These are phyloP conservation scores for Sclerotinia trifoliorum DNA, from an alignment of 2,329 filamentous ascomycete genomes.

Conservation along the genomic window DNA sequence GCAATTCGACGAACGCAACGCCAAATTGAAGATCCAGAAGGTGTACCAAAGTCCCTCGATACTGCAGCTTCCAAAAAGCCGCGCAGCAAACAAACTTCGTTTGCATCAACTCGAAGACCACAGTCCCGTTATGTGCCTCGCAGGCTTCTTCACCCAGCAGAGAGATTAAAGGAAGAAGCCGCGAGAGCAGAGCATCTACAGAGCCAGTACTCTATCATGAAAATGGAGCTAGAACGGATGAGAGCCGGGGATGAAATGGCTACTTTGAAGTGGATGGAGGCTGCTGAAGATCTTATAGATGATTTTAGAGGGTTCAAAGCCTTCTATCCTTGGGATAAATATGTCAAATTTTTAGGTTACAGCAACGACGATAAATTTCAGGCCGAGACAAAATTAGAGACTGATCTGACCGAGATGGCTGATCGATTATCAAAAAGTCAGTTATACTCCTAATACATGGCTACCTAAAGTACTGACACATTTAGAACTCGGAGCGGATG, in stretches of 20 bases:
- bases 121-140: constrained; percentile 16
- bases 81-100: constrained; percentile 5
- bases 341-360: constrained; percentile 55
- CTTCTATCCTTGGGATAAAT: constrained; percentile 67
- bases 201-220: constrained; percentile 44
- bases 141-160: constrained; percentile 32
- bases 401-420: constrained; percentile 36
- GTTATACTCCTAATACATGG: constrained; percentile 18
- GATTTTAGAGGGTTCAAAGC: constrained; percentile 63
- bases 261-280: constrained; percentile 53
- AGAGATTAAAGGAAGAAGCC: constrained; percentile 43
- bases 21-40: constrained; percentile 50
- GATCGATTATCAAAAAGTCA: constrained; percentile 36
- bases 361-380: constrained; percentile 27
- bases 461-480: constrained; percentile 24
- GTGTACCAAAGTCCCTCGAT: constrained; percentile 13
- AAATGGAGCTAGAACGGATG: constrained; percentile 43
- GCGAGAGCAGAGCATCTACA: constrained; percentile 39
- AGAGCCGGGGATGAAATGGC: constrained; percentile 33
- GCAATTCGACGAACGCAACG: constrained; percentile 38
- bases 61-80: constrained; percentile 21
- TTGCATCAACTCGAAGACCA: constrained; percentile 2
- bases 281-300: constrained; percentile 58
- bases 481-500: constrained; percentile 34
- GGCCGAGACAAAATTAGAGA: constrained; percentile 35